Base-by-base conservation (phyloP, 176 grass and related monocot genomes). In the Areca catechu region DNA sequence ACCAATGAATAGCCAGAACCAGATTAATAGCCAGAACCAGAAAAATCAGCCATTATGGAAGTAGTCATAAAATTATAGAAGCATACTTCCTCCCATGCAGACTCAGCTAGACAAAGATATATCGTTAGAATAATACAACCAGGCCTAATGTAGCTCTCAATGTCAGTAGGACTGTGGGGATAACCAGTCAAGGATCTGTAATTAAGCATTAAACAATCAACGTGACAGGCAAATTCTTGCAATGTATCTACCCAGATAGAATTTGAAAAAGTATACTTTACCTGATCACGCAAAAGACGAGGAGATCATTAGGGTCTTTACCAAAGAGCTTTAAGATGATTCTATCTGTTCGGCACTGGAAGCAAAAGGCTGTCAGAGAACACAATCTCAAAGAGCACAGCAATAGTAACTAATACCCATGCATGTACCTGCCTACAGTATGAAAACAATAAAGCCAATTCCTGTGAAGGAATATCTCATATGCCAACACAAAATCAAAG, bases 101-200 rank as follows among this genome's bases (percentile, higher is more conserved):
- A 96, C 64, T 87, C 74, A 61, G 86, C 48, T 65, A 90, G 75
- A 27, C 71, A 74, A 58, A 96, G 71, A 57, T 96, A 96, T 62
- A 96, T 48, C 43, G 86, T 90, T 66, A 96, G 69, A 86, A 96
- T 83, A 22, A 96, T 71, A 71, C 91, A 96, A 14, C 91, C 91
- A 50, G 91, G 91, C 74, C 78, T 90, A n/a, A 96, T 90, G 69
- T 90, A 90, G 71, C 91, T 96, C 49, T 96, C 91, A 70, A 96
- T 75, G 47, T 90, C 91, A 61, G 65, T 84, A 64, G 91, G 91
- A 24, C 30, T 89, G 56, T 87, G 65, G 15, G n/a, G 91, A 96
- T 22, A 96, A 60, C 91, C 86, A 96, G 60, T 83, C 68, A 59
- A 84, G 66, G 66, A 87, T 73, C 83, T 87, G 72, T 28, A 77